Base-by-base conservation (phyloP, 768 basidiomycete genomes). In the Russula foetens region DNA sequence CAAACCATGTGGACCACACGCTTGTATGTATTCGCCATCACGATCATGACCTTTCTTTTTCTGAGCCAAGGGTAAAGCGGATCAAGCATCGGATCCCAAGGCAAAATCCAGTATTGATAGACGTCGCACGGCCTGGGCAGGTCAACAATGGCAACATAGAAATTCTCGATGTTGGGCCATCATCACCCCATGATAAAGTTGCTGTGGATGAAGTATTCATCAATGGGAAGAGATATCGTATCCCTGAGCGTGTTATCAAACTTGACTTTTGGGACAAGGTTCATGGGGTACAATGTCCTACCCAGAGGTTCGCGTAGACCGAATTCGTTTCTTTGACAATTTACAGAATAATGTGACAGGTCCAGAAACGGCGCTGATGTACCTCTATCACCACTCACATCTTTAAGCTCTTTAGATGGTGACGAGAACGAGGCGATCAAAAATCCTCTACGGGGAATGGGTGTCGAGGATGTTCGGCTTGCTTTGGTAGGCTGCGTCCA, bases 231-330 rank as follows among this genome's bases (percentile, higher is more conserved):
- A 84, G 90, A 46, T 98, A 97, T 74, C 79, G 94, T 68, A 86
- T 98, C 24, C 97, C 97, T 3, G 97, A 98, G 71, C 82, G 85
- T 60, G 81, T 94, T 51, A 89, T 99, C 66, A 81, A 90, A 48
- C 81, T 99, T 50, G 96, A 99, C 71, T 99, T 99, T 69, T 98
- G 96, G 95, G 86, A 84, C 58, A 94, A 89, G 71, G 77, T 90
- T 29, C 29, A 64, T 39, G 19, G n/a, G 9, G 17, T 21, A 35
- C 50, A 51, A 4, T 26, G 29, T 33, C 64, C 53, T 23, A 63
- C 24, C 3, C 56, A 64, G 50, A 62, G 63, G 60, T 64, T 44
- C 41, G 51, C 21, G 19, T 38, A 43, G 5, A 15, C n/a, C 41
- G 17, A 28, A 39, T 19, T 14, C 39, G 31, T 33, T 35, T 6